phyloP scores from a whole-genome alignment of 148 eudicot species.

The Vaccinium darrowii region DNA sequence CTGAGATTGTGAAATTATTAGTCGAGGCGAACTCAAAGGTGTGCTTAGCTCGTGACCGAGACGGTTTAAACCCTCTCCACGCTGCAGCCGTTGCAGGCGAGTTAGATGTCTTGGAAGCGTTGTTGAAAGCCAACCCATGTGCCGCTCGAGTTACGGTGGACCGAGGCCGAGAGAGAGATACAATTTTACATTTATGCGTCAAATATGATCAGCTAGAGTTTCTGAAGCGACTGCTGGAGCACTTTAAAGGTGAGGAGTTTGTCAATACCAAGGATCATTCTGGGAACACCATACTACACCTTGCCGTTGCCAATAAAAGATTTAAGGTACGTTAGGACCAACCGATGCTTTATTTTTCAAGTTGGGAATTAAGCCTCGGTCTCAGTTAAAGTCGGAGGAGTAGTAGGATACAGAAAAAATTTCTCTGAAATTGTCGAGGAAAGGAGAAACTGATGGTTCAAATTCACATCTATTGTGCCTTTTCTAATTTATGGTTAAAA shows the following conservation, averaged over 20 bases:
- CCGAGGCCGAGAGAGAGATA: slow-evolving; percentile 13
- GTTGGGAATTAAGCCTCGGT: too few species aligned
- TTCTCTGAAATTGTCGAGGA: too few species aligned
- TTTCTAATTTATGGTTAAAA: too few species aligned
- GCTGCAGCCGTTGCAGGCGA: slow-evolving; percentile 31
- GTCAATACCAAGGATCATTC: slow-evolving; percentile 16
- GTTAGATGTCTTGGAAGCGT: slow-evolving; percentile 20
- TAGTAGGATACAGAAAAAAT: too few species aligned
- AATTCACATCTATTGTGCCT: too few species aligned
- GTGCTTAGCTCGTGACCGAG: slow-evolving; percentile 31
- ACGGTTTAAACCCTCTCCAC: slow-evolving; percentile 43
- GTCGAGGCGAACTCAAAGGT: slow-evolving; percentile 12
- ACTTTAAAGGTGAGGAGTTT: slow-evolving; percentile 8
- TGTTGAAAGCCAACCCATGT: slow-evolving; percentile 15
- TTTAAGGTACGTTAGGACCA: slow-evolving; percentile 13
- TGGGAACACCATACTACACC: slow-evolving; percentile 34
- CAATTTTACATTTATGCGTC: slow-evolving; percentile 31
- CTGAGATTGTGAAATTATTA: slow-evolving; percentile 23
- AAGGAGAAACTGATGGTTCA: too few species aligned
- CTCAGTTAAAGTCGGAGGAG: too few species aligned
- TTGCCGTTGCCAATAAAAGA: slow-evolving; percentile 29
- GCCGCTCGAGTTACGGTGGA: slow-evolving; percentile 26
- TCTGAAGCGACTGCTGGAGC: slow-evolving; percentile 5
- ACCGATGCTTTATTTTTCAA: background rate
- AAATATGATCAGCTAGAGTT: slow-evolving; percentile 10